Conservation (phyloP, 805 yeast genomes). For the Torulaspora delbrueckii region DNA sequence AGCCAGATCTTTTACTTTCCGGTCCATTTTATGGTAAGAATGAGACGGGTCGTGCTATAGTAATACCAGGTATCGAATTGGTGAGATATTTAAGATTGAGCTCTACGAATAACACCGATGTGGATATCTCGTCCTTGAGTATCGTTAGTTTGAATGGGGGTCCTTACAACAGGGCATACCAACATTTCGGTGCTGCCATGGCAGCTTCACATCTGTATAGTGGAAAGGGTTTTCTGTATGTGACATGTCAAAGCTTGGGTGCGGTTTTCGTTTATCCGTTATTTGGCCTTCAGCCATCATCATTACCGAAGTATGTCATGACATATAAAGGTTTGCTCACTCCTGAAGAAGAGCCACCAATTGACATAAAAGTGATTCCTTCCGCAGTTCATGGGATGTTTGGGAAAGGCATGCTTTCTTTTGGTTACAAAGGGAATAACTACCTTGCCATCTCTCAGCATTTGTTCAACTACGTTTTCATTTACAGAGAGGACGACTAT, state of each 20-base stretch:
- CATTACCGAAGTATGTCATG: slow-evolving; percentile 16
- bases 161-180: slow-evolving; percentile 16
- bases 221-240: slow-evolving; percentile 13
- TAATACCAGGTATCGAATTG: slow-evolving; percentile 16
- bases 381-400: slow-evolving; percentile 26
- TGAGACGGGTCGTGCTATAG: slow-evolving; percentile 20
- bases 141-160: slow-evolving; percentile 12
- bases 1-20: slow-evolving; percentile 42
- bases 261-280: slow-evolving; percentile 17
- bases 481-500: slow-evolving; percentile 17
- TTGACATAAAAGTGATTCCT: slow-evolving; percentile 6
- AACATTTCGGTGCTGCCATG: slow-evolving; percentile 23
- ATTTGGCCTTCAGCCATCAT: slow-evolving; percentile 8
- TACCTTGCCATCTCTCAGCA: slow-evolving; percentile 26
- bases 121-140: slow-evolving; percentile 8
- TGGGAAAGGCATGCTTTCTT: slow-evolving; percentile 16
- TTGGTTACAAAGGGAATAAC: slow-evolving; percentile 10
- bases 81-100: slow-evolving; percentile 14
- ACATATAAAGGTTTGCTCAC: slow-evolving; percentile 8
- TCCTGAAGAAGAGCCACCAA: slow-evolving; percentile 11
- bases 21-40: slow-evolving; percentile 40
- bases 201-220: slow-evolving; percentile 7
- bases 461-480: slow-evolving; percentile 19
- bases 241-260: slow-evolving; percentile 23
- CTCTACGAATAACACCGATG: slow-evolving; percentile 3